Evolutionary conservation across 1,284 basidiomycete genomes (phyloP), one percentile per base, ranked within the genome.

Genomic region (Papiliotrema laurentii): DNA sequence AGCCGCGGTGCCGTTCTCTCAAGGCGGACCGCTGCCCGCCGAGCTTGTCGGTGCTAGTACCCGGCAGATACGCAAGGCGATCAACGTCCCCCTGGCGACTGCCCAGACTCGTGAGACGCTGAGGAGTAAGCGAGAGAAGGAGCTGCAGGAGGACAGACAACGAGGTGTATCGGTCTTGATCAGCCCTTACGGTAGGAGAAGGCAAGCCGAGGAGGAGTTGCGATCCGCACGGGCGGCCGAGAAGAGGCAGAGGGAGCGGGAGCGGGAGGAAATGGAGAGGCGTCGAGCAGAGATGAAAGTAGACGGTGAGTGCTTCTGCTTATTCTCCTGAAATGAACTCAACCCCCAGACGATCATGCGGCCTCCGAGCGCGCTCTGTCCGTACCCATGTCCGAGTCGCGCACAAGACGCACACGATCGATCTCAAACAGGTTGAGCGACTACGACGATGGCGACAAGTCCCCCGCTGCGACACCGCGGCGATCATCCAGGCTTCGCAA

Each of bases 101-200:
- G 61, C 66, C 14, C 60, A 63, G 27, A 61, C 66, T 13, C 58
- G 61, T 18, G 63, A 61, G 38, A 61, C 54, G 21, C 59, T 61
- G 16, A 54, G 53, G 30, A 54, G 49, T 44, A 47, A 53, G 26
- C 49, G 58, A 26, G 62, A 64, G 19, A 64, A 59, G 49, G 64
- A 69, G 19, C 47, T 59, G 24, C 40, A 60, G 41, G 61, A 56
- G 24, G 58, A 58, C 5, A 31, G 40, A 25, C 10, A 26, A 24
- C 27, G 45, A 22, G 52, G 55, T 19, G 56, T 62, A n/a, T 67
- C 63, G 14, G 53, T 69, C 10, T 64, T 72, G 61, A 72, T 73
- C 39, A 69, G 67, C 45, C 71, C 71, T 5, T 73, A 73, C 48
- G 70, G 69, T 14, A 58, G 71, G 41, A 56, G 69, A 25, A 59